Conservation (phyloP, 768 basidiomycete species). For the Lactarius sp. region DNA sequence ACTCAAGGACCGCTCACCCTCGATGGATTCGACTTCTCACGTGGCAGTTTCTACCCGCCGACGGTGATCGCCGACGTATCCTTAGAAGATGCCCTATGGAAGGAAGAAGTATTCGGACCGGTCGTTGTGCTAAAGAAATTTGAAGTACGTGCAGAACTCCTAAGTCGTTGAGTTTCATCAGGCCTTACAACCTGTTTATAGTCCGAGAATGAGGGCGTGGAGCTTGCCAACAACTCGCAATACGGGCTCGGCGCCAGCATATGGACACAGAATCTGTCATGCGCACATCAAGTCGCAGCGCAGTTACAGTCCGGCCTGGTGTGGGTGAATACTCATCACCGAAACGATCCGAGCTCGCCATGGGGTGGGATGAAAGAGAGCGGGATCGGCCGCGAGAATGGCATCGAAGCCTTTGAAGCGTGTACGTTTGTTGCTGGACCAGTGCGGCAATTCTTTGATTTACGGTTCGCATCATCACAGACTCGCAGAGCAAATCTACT, state of each 20-base stretch:
- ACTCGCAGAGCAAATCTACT: conserved; percentile 80
- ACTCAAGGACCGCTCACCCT: conserved; percentile 58
- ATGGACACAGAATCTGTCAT: conserved; percentile 71
- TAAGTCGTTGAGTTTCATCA: not conserved
- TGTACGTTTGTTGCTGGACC: conserved; percentile 44
- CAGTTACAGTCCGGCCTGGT: conserved; percentile 71
- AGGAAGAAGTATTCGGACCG: conserved; percentile 83
- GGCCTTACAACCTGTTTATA: conserved; percentile 16
- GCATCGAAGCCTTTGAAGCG: conserved; percentile 71
- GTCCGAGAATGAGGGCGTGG: conserved; percentile 62
- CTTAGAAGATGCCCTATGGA: conserved; percentile 61
- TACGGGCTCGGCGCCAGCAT: conserved; percentile 80
- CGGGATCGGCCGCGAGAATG: conserved; percentile 84
- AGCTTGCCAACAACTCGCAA: conserved; percentile 67
- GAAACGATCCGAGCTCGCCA: conserved; percentile 85
- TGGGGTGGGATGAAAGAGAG: conserved; percentile 93
- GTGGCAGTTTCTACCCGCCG: conserved; percentile 74
- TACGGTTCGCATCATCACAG: conserved; percentile 35
- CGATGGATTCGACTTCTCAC: conserved; percentile 66
- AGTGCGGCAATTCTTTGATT: not conserved
- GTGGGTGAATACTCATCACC: conserved; percentile 88
- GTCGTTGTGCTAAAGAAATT: conserved; percentile 67
- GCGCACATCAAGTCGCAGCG: conserved; percentile 69
- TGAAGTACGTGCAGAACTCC: conserved; percentile 33
- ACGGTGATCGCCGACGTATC: conserved; percentile 63